phyloP scores from a whole-genome alignment of 495 filamentous ascomycete species.

The Staphylotrichum tortipilum region DNA sequence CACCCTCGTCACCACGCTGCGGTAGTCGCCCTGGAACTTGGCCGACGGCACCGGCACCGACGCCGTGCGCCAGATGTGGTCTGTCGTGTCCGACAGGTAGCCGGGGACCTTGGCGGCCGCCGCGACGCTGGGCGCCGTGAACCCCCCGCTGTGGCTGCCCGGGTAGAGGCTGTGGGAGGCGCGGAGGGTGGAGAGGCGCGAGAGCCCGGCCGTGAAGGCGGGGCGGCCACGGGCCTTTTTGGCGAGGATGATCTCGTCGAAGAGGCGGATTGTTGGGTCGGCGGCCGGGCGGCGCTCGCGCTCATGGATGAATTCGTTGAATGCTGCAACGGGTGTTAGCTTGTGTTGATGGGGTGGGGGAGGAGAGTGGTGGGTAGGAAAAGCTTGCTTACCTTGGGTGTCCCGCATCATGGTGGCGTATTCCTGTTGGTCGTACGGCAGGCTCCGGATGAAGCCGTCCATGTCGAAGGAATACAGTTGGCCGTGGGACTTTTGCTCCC shows the following conservation, averaged over 20 bases:
- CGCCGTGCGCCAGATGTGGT: slow-evolving; percentile 89
- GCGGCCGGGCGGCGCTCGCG: slow-evolving; percentile 57
- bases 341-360: slow-evolving; percentile 9
- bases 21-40: slow-evolving; percentile 62
- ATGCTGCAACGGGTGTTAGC: slow-evolving; percentile 42
- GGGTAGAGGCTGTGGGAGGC: slow-evolving; percentile 36
- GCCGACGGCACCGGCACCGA: slow-evolving; percentile 67
- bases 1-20: slow-evolving; percentile 44
- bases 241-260: slow-evolving; percentile 90
- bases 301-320: slow-evolving; percentile 95
- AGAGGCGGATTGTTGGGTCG: slow-evolving; percentile 67
- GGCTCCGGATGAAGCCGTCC: slow-evolving; percentile 82
- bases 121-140: slow-evolving; percentile 17
- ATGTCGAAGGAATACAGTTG: slow-evolving; percentile 90
- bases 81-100: slow-evolving; percentile 76
- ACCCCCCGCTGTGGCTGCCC: slow-evolving; percentile 13
- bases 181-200: slow-evolving; percentile 44
- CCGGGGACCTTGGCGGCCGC: slow-evolving; percentile 40
- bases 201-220: slow-evolving; percentile 41
- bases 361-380: neutral
- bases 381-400: slow-evolving; percentile 66
- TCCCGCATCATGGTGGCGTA: slow-evolving; percentile 83
- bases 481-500: slow-evolving; percentile 78
- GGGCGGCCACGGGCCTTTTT: slow-evolving; percentile 79
- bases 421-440: slow-evolving; percentile 83